Base-by-base conservation (phyloP, 208 protist species). In the Crithidia brevicula region DNA sequence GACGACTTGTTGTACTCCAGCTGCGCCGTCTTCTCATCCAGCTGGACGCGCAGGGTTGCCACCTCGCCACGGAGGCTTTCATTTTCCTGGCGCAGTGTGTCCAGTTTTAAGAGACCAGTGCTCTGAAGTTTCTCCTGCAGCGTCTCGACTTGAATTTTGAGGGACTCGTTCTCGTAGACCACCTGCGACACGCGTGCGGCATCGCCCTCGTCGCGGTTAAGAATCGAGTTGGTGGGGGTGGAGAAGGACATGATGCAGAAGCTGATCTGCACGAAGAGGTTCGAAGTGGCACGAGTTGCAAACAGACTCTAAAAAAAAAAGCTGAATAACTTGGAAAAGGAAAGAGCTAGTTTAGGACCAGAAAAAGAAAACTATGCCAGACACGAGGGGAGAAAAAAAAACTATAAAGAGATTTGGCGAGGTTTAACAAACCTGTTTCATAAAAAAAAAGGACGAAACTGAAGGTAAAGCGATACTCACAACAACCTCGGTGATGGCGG, bases 101-200 rank as follows among this genome's bases (percentile, higher is more conserved):
- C 63, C 23, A 81, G 22, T 43, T 72, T 56, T 11, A 82, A 70
- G 1, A 82, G 43, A 0, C 70, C 79, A 20, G 77, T 80, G 38
- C 67, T 79, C n/a, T 76, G 53, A 6, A 85, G 47, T 45, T 77
- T 67, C 25, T 79, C 59, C 43, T 72, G 54, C 30, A 77, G 68
- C 51, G 73, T 45, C 58, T 71, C 59, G 0, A 72, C 43, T 45
- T 91, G 67, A 33, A 92, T 81, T 30, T 88, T 79, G 22, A 92
- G 75, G 8, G 42, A 67, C 68, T 92, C 86, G 43, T 92, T 92
- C 22, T 88, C 69, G 38, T 77, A 82, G 28, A 94, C 70, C 11
- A 94, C 30, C 49, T 67, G 47, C 34, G 77, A 66, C 7, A 69
- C n/a, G 6, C 64, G 65, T 4, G 43, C 60, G 9, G 33, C 30